Evolutionary conservation across 208 protist species (phyloP), one percentile per base, ranked within the genome.

Genomic region (Acanthamoeba sp.): DNA sequence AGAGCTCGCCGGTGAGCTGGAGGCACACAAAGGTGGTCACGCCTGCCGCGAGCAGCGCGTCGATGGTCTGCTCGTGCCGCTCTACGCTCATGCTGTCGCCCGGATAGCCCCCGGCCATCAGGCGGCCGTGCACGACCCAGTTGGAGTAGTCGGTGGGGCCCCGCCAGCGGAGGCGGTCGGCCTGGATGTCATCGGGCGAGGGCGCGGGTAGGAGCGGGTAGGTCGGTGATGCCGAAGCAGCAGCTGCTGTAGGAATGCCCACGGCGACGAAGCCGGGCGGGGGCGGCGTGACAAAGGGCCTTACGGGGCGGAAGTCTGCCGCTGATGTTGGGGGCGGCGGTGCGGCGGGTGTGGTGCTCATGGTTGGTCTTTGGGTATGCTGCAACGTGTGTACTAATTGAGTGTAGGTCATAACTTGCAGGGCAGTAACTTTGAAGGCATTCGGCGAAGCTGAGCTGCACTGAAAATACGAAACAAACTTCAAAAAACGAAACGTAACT

Each of bases 41-140:
- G 12, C 80, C 80, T 14, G 38, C 45, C 36, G 16, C 50, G 29
- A 88, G 7, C 24, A 88, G 27, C 20, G 16, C 32, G 14, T 29
- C 32, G 4, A 64, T 10, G 48, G 29, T 38, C 7, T 22, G 10
- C 36, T 36, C 27, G 80, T 52, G 40, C n/a, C 20, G 42, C 80
- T 52, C 48, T 1, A 7, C 5, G 32, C 38, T 36, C 24, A n/a
- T 20, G 4, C 6, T 2, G 48, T 59, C 27, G 45, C 80, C 80
- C 27, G 80, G 80, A 29, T 88, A 88, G 50, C 29, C 80, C 14
- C 80, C 80, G 80, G 80, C 80, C 80, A 88, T 22, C 42, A 88
- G 16, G 24, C 80, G 80, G 2, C 80, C 80, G n/a, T 1, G 80
- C n/a, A 88, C 50, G 3, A 88, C 80, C 80, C 80, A 88, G 50